Percentiles rank a stretch among this genome's conserved stretches.
Evolutionary conservation across 148 eudicot species (phyloP).

Genomic region (Camellia japonica): DNA sequence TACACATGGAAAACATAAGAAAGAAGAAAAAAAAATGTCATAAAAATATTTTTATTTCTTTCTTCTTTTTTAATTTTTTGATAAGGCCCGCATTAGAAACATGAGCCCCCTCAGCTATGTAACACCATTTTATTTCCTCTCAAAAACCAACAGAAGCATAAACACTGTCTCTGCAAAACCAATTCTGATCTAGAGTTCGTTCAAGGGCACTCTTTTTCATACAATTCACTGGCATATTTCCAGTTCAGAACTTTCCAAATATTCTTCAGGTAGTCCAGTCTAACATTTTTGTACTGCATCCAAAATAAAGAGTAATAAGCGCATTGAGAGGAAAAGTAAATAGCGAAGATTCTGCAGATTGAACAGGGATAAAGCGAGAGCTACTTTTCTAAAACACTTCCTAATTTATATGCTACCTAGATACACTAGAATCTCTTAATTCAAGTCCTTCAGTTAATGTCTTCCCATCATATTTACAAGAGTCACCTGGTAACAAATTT

Average conservation of each 20-base stretch:
- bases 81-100: neutral
- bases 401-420: neutral
- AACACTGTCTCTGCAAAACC: neutral
- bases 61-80: too few species aligned
- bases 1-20: neutral
- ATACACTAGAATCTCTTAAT: neutral
- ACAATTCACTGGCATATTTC: slow-evolving; percentile 71
- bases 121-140: slow-evolving; percentile 4
- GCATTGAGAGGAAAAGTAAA: neutral
- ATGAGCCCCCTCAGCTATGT: neutral
- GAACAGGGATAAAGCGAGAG: neutral
- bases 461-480: neutral
- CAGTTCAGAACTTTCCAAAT: slow-evolving; percentile 89
- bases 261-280: slow-evolving; percentile 81
- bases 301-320: neutral
- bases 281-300: slow-evolving; percentile 86
- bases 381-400: neutral
- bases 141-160: neutral
- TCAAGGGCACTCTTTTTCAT: slow-evolving; percentile 63
- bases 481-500: neutral
- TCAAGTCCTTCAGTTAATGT: neutral
- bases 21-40: too few species aligned
- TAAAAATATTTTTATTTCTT: too few species aligned
- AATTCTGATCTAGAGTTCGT: neutral
- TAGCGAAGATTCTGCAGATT: neutral